Evolutionary conservation across 2,329 filamentous ascomycete genomes (phyloP).

Genomic region (Penicillium griseofulvum): DNA sequence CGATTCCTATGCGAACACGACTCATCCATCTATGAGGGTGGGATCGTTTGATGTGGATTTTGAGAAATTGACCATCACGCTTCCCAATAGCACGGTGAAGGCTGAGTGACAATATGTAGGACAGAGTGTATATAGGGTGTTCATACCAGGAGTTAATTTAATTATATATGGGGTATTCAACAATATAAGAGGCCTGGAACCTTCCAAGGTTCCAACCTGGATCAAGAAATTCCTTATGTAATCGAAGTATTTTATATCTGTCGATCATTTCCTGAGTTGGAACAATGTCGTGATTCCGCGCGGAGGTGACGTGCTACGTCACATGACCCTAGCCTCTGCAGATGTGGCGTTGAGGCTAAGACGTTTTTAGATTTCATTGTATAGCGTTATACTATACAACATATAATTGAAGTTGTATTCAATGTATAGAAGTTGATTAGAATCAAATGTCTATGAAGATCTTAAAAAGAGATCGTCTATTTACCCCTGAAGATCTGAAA

Average conservation of each 20-base stretch:
- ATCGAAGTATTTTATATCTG: no score
- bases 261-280: conserved; percentile 3
- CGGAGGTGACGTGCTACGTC: conserved; percentile 25
- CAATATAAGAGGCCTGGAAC: no score
- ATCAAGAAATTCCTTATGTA: no score
- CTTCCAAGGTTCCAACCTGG: no score
- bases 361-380: background rate
- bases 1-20: conserved; percentile 23
- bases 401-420: no score
- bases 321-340: conserved; percentile 14
- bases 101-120: conserved; percentile 2
- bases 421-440: background rate
- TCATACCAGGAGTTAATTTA: background rate
- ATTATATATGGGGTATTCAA: background rate
- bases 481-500: conserved; percentile 21
- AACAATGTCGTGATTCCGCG: conserved; percentile 22
- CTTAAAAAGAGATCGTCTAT: background rate
- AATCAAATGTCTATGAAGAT: background rate
- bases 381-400: background rate
- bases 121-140: background rate
- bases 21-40: conserved; percentile 18
- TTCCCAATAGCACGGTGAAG: conserved; percentile 27
- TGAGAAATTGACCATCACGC: conserved; percentile 35
- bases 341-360: conserved; percentile 3
- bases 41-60: conserved; percentile 37